phyloP scores from a whole-genome alignment of 768 basidiomycete species.

The Phanerochaete carnosa region DNA sequence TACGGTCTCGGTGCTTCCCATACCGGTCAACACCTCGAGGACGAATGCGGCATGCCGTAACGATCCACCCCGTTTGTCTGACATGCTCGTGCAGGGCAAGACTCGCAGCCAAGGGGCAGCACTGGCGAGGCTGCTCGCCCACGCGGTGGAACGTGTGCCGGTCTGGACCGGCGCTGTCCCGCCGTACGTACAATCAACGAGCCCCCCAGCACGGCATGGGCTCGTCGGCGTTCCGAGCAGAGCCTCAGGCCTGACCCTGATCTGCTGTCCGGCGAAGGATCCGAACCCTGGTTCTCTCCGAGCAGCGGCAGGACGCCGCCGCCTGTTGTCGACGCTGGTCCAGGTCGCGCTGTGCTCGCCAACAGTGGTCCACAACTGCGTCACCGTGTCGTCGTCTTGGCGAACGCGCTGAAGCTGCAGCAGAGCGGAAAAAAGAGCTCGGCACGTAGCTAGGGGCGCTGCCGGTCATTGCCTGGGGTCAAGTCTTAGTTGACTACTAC shows the following conservation, averaged over 20 bases:
- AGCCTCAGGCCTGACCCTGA: neutral
- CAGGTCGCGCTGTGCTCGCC: neutral
- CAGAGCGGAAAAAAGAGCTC: neutral
- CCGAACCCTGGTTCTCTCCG: neutral
- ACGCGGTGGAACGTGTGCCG: neutral
- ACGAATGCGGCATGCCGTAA: neutral
- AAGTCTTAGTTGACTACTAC: neutral
- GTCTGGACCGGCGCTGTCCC: neutral
- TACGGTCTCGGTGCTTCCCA: neutral
- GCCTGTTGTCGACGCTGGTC: neutral
- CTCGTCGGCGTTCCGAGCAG: neutral
- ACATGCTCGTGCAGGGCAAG: neutral
- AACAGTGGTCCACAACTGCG: conserved; percentile 2
- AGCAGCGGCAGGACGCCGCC: neutral
- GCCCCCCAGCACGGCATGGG: neutral
- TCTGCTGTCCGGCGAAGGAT: neutral
- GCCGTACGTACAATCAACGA: neutral
- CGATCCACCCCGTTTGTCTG: neutral
- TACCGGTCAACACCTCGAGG: neutral
- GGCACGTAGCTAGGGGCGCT: neutral
- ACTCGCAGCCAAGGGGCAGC: neutral
- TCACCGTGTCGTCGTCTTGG: neutral
- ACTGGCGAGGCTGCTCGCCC: neutral
- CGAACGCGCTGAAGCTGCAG: neutral
- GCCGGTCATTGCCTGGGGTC: neutral